Evolutionary conservation across 257 asterid genomes (phyloP).

Genomic region (Schizonepeta tenuifolia): DNA sequence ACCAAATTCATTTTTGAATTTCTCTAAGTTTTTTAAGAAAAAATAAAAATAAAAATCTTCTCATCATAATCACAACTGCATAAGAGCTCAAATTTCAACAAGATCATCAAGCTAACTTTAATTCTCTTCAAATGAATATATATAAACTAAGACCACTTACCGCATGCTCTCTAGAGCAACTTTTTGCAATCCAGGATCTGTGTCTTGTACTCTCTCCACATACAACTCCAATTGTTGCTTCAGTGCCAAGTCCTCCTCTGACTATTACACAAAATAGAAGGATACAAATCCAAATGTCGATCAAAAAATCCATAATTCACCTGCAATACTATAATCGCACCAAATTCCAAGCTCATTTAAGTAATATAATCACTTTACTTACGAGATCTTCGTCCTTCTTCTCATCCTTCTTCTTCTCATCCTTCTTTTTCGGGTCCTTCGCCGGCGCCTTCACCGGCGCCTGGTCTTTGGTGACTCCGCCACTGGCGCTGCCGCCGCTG

Average conservation of each 20-base stretch:
- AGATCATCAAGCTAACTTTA: slow-evolving; percentile 9
- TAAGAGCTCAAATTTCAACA: neutral
- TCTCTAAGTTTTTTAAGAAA: neutral
- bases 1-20: neutral
- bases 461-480: slow-evolving; percentile 59
- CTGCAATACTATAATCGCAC: neutral
- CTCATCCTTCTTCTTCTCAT: slow-evolving; percentile 80
- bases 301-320: neutral
- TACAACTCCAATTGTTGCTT: slow-evolving; percentile 92
- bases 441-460: slow-evolving; percentile 61
- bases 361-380: slow-evolving; percentile 32
- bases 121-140: neutral
- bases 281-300: slow-evolving; percentile 16
- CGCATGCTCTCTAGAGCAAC: slow-evolving; percentile 92
- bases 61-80: slow-evolving; percentile 15
- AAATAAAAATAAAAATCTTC: neutral
- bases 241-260: slow-evolving; percentile 93
- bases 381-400: slow-evolving; percentile 97
- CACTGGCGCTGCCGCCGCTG: slow-evolving; percentile 45
- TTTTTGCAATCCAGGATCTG: slow-evolving; percentile 87
- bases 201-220: slow-evolving; percentile 88
- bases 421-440: slow-evolving; percentile 85
- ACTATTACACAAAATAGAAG: slow-evolving; percentile 45
- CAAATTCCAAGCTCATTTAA: slow-evolving; percentile 16
- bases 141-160: slow-evolving; percentile 38